Conservation (phyloP, 306 rosid species). For the Rosa persica region DNA sequence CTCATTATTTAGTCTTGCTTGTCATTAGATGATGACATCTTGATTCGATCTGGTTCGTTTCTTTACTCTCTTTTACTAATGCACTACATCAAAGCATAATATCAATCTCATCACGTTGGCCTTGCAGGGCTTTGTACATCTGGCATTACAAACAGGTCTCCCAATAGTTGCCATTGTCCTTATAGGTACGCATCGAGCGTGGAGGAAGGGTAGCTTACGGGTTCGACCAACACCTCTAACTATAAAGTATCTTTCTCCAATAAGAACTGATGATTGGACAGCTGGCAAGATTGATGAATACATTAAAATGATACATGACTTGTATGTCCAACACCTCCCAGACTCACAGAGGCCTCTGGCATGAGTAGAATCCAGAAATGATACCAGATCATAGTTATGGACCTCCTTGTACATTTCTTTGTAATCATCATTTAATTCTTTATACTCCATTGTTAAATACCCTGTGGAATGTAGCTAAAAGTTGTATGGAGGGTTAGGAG, state of each 20-base stretch:
- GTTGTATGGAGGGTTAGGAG: not conserved
- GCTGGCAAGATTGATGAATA: slow-evolving; percentile 50
- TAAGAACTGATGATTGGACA: slow-evolving; percentile 49
- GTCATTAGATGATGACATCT: no score
- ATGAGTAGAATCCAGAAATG: slow-evolving; percentile 11
- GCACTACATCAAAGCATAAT: no score
- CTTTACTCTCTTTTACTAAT: no score
- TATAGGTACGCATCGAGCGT: slow-evolving; percentile 57
- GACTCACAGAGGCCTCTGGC: slow-evolving; percentile 46
- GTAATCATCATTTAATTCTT: not conserved
- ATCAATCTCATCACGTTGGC: not conserved
- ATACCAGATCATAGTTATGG: slow-evolving; percentile 14
- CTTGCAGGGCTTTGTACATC: slow-evolving; percentile 64
- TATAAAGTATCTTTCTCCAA: slow-evolving; percentile 53
- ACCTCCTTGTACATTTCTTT: slow-evolving; percentile 9
- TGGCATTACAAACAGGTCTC: slow-evolving; percentile 60
- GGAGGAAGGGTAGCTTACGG: slow-evolving; percentile 63
- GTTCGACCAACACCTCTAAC: slow-evolving; percentile 51
- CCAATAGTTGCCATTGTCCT: slow-evolving; percentile 59
- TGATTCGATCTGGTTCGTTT: no score
- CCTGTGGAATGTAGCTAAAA: not conserved
- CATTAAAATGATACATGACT: slow-evolving; percentile 31
- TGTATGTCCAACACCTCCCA: slow-evolving; percentile 50
- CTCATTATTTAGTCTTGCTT: no score
- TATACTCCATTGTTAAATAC: not conserved